Evolutionary conservation across 148 eudicot genomes (phyloP).

Genomic region (Heliosperma pusillum): DNA sequence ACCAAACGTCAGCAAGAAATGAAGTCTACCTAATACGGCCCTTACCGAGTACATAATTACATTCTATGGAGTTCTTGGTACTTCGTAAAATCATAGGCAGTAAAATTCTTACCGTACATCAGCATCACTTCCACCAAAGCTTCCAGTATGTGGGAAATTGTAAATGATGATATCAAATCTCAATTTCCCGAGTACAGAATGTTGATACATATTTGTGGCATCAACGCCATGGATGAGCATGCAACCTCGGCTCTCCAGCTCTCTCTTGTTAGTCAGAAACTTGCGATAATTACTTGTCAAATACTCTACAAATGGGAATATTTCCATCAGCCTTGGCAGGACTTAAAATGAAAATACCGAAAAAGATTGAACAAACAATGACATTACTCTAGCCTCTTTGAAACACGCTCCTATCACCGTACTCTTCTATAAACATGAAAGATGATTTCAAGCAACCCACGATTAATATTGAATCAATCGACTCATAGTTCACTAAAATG

Average conservation of each 20-base stretch:
- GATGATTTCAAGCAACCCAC: no score
- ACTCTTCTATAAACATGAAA: no score
- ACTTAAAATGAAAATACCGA: not conserved
- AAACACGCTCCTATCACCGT: no score
- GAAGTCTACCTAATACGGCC: no score
- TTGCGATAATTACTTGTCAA: not conserved
- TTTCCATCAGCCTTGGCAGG: not conserved
- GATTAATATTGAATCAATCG: no score
- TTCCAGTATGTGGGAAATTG: conserved; percentile 30
- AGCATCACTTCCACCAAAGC: not conserved
- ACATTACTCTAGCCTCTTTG: no score
- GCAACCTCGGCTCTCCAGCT: conserved; percentile 11
- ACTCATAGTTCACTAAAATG: no score
- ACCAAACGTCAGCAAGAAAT: not conserved
- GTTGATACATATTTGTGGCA: conserved; percentile 20
- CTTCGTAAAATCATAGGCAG: not conserved
- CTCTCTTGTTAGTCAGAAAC: not conserved
- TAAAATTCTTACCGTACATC: not conserved
- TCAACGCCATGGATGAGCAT: conserved; percentile 20
- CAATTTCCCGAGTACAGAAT: not conserved
- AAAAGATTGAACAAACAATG: no score
- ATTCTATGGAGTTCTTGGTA: no score
- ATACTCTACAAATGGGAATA: conserved; percentile 6
- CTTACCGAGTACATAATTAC: no score
- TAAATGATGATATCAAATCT: conserved; percentile 21